Percentiles rank a stretch among this genome's conserved stretches.
Conservation (phyloP, 352 stramenopile genomes). For the Phytophthora palmivora region DNA sequence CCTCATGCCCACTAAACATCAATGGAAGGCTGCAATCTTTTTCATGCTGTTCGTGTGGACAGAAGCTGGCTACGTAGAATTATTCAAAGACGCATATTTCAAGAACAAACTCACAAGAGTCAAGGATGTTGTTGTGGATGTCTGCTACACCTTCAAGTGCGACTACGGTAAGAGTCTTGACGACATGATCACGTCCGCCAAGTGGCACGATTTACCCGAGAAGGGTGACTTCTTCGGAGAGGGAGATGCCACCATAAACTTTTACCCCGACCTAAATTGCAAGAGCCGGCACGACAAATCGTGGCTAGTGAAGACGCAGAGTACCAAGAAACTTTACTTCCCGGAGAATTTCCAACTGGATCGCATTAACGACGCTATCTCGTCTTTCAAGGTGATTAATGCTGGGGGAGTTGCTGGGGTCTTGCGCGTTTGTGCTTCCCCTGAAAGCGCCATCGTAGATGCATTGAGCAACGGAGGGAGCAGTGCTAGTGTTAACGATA, state of each 20-base stretch:
- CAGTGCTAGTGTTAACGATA: neutral
- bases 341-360: slow-evolving; percentile 12
- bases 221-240: slow-evolving; percentile 1
- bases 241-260: slow-evolving; percentile 6
- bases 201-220: too few species aligned
- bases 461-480: neutral
- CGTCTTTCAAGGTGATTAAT: slow-evolving; percentile 20
- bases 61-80: slow-evolving; percentile 12
- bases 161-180: neutral
- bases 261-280: slow-evolving; percentile 15
- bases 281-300: neutral
- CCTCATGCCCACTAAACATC: too few species aligned
- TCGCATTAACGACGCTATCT: slow-evolving; percentile 21
- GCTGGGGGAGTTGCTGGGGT: slow-evolving; percentile 6
- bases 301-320: slow-evolving; percentile 21
- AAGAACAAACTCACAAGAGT: slow-evolving; percentile 12
- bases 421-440: neutral
- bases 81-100: slow-evolving; percentile 14
- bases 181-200: slow-evolving; percentile 12
- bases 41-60: neutral
- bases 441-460: slow-evolving; percentile 1
- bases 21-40: neutral
- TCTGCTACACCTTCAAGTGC: slow-evolving; percentile 24
- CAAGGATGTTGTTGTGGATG: slow-evolving; percentile 2
- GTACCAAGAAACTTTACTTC: slow-evolving; percentile 18